Evolutionary conservation across 305 asterid species (phyloP).

Genomic region (Fraxinus dipetala): DNA sequence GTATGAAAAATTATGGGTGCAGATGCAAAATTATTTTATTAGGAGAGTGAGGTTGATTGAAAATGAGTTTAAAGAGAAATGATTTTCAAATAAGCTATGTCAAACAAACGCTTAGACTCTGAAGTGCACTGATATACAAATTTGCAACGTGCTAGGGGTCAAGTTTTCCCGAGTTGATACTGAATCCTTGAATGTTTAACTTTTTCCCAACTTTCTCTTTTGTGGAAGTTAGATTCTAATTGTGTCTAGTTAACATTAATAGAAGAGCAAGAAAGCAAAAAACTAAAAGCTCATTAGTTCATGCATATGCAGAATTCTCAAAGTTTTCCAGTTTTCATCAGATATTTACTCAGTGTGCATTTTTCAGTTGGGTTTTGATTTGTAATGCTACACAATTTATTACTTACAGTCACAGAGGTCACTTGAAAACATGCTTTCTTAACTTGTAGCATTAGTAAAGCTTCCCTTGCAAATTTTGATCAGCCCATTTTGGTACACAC

Average conservation of each 20-base stretch:
- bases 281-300: not conserved
- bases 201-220: not conserved
- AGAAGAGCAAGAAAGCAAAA: not conserved
- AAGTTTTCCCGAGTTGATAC: not conserved
- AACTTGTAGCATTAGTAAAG: not conserved
- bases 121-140: not conserved
- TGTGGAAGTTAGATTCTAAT: not conserved
- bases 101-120: not conserved
- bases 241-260: not conserved
- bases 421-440: too few species aligned
- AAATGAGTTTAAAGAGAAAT: not conserved
- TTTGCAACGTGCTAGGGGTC: not conserved
- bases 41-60: not conserved
- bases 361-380: too few species aligned
- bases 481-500: not conserved
- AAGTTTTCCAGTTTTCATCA: too few species aligned
- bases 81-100: not conserved
- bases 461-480: slow-evolving; percentile 1
- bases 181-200: not conserved
- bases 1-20: too few species aligned
- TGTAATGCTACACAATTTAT: too few species aligned
- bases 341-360: too few species aligned
- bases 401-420: too few species aligned
- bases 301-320: not conserved
- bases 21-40: too few species aligned